phyloP scores from a whole-genome alignment of 1,139 yeast species.

The Hyphopichia wangnamkhiaoensis region DNA sequence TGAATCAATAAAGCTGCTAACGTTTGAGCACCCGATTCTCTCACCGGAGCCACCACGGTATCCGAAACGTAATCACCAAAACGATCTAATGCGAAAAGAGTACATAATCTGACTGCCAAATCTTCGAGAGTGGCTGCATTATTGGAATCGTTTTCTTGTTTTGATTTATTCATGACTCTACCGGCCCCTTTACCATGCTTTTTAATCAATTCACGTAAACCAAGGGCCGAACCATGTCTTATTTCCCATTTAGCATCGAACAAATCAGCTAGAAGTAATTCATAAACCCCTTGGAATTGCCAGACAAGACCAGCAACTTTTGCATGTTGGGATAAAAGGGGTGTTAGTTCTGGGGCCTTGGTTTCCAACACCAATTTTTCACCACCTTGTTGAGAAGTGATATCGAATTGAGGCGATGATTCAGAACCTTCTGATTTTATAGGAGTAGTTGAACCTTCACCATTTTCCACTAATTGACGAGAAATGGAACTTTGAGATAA shows the following conservation, averaged over 20 bases:
- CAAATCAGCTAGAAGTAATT: slow-evolving; percentile 73
- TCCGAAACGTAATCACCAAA: slow-evolving; percentile 98
- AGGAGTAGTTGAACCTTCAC: slow-evolving; percentile 19
- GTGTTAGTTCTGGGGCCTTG: slow-evolving; percentile 65
- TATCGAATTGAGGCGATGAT: slow-evolving; percentile 49
- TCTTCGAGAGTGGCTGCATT: slow-evolving; percentile 82
- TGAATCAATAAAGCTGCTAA: slow-evolving; percentile 84
- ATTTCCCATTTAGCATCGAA: slow-evolving; percentile 91
- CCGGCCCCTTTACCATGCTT: slow-evolving; percentile 90
- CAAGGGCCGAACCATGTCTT: slow-evolving; percentile 95
- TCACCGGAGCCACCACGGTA: slow-evolving; percentile 96
- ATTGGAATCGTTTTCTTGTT: slow-evolving; percentile 60
- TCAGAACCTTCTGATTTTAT: too few species aligned
- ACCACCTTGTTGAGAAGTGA: slow-evolving; percentile 80
- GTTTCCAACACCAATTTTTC: slow-evolving; percentile 84
- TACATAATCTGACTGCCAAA: slow-evolving; percentile 79
- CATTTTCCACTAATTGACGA: slow-evolving; percentile 49
- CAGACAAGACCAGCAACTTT: slow-evolving; percentile 80
- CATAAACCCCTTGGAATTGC: slow-evolving; percentile 98
- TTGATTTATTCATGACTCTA: slow-evolving; percentile 64
- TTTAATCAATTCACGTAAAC: slow-evolving; percentile 81
- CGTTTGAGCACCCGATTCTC: slow-evolving; percentile 96
- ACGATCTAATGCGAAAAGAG: slow-evolving; percentile 88
- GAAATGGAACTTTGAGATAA: slow-evolving; percentile 78
- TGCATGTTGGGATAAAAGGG: slow-evolving; percentile 72